These are phyloP conservation scores for Penicillium pulvis DNA, from an alignment of 495 filamentous ascomycete species.

Conservation along the genomic window DNA sequence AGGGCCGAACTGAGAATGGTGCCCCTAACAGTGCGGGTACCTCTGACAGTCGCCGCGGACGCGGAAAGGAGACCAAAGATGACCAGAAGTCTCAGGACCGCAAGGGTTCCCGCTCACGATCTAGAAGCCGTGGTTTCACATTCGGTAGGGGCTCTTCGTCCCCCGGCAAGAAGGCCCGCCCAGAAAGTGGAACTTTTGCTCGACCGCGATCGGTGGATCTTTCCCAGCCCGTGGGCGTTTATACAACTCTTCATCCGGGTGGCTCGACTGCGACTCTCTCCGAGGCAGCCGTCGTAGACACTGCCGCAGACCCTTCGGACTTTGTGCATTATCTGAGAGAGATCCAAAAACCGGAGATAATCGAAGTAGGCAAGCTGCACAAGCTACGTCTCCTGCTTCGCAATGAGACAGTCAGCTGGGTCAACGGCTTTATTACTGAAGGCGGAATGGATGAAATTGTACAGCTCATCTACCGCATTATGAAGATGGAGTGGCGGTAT, in stretches of 20 bases:
- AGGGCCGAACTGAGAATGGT: constrained; percentile 72
- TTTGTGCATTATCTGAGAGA: constrained; percentile 80
- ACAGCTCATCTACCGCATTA: constrained; percentile 80
- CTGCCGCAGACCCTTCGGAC: constrained; percentile 65
- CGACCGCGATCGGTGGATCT: constrained; percentile 49
- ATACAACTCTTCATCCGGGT: constrained; percentile 47
- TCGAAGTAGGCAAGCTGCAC: constrained; percentile 92
- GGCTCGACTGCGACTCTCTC: constrained; percentile 45
- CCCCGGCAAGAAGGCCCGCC: constrained; percentile 57
- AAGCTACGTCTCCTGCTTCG: constrained; percentile 88
- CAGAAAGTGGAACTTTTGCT: constrained; percentile 43
- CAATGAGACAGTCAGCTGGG: constrained; percentile 95
- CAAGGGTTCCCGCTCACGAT: constrained; percentile 60
- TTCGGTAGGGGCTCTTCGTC: constrained; percentile 63
- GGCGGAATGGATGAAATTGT: constrained; percentile 94
- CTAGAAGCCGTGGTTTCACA: constrained; percentile 76
- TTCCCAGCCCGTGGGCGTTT: constrained; percentile 47
- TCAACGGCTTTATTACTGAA: constrained; percentile 82
- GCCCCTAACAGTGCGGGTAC: constrained; percentile 38
- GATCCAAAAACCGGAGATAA: constrained; percentile 72
- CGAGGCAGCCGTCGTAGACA: constrained; percentile 45
- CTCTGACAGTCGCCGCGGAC: constrained; percentile 45
- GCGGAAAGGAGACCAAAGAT: constrained; percentile 43
- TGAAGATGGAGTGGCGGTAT: constrained; percentile 95
- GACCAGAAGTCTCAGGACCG: constrained; percentile 38